A percentile compares a stretch with the other conserved stretches of the same genome.
phyloP scores from a whole-genome alignment of 192 early-diverging fungal species.

The Polychytrium aggregatum region DNA sequence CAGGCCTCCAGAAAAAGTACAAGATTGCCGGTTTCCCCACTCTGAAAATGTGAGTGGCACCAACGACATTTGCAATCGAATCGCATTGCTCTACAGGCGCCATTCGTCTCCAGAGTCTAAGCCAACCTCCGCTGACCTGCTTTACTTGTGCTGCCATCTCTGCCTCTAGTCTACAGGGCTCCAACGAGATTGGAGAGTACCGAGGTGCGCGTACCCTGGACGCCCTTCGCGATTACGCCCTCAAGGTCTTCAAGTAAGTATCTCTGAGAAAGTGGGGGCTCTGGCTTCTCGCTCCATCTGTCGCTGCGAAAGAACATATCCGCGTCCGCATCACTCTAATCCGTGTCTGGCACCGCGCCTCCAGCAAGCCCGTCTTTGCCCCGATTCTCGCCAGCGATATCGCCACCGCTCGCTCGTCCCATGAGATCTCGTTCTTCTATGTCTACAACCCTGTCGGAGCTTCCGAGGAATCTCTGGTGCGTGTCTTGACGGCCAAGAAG shows the following conservation, averaged over 20 bases:
- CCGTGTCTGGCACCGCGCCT: too few species aligned
- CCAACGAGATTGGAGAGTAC: slow-evolving; percentile 27
- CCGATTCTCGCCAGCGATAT: slow-evolving; percentile 17
- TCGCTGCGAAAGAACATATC: too few species aligned
- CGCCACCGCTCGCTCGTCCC: slow-evolving; percentile 1
- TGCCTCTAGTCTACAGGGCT: slow-evolving; percentile 13
- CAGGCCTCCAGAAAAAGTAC: slow-evolving; percentile 47
- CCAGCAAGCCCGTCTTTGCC: slow-evolving; percentile 26
- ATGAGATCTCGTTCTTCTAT: slow-evolving; percentile 18
- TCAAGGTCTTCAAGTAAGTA: slow-evolving; percentile 21
- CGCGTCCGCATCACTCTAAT: too few species aligned
- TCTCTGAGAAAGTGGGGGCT: too few species aligned
- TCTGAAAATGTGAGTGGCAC: slow-evolving; percentile 49
- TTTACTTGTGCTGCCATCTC: too few species aligned
- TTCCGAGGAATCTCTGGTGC: slow-evolving; percentile 2
- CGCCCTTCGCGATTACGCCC: slow-evolving; percentile 37
- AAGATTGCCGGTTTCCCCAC: slow-evolving; percentile 79
- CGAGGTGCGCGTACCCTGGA: slow-evolving; percentile 36
- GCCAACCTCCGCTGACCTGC: too few species aligned
- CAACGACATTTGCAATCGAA: too few species aligned
- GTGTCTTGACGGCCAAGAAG: too few species aligned
- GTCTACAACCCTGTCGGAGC: slow-evolving; percentile 20
- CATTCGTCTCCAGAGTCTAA: too few species aligned
- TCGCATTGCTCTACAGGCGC: too few species aligned
- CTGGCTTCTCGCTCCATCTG: too few species aligned